Base-by-base conservation (phyloP, 2,329 filamentous ascomycete species). In the Arthrobotrys sphaeroides region DNA sequence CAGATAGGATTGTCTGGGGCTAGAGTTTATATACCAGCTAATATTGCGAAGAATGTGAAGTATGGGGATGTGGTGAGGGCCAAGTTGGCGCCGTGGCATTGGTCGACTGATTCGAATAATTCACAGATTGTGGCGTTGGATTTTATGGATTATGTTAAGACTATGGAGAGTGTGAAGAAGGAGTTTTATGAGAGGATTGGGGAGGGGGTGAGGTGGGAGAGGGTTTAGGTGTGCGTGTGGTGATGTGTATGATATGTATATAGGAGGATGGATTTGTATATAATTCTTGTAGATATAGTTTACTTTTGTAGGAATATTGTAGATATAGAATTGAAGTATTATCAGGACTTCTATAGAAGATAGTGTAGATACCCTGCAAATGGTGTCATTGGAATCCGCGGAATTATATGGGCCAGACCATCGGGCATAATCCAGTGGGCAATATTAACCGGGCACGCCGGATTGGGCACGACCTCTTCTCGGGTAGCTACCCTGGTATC, bases 141-240 rank as follows among this genome's bases (percentile, higher is more conserved):
- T n/a, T 78, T 77, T 66, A 45, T 42, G 16, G 68, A 62, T 33
- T 70, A 51, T 40, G 64, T 68, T 13, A 59, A 59, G 55, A 55
- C 55, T 40, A 57, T 60, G 33, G 62, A 68, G 10, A 49, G 70
- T 16, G 43, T 40, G 36, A 49, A 28, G 40, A 45, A 70, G 10
- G 22, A 47, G n/a, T 67, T 69, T 22, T 78, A 77, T 38, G 55
- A 78, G 55, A 74, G 61, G 24, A 16, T 78, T 18, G 62, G 33
- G 28, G 75, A 76, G 33, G 47, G 47, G 18, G 45, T 73, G 26
- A 33, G 36, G 13, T 74, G 49, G 33, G 70, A 57, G 22, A 28
- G 62, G 53, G n/a, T 12, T 33, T 33, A 33, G 12, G 7, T 12
- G 7, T 33, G 31, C 5, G 12, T 33, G 5, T 33, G 2, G 7